These are phyloP conservation scores for Penicillium concentricum DNA, from an alignment of 2,329 filamentous ascomycete species.

Conservation along the genomic window DNA sequence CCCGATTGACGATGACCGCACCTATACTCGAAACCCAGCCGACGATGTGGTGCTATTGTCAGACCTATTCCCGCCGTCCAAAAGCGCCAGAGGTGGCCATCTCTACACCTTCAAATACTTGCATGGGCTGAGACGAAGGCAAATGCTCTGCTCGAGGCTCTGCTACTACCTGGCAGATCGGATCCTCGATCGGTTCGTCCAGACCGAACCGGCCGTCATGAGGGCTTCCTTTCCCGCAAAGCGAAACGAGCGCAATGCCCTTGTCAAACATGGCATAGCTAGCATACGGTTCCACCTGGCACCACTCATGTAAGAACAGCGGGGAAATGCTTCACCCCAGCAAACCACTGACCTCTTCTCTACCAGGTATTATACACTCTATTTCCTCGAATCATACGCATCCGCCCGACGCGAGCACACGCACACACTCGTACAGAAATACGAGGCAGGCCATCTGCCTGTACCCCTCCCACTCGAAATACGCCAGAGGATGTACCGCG, in stretches of 20 bases:
- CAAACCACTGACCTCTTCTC: background rate
- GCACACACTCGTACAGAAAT: conserved; percentile 38
- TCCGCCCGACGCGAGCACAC: conserved; percentile 39
- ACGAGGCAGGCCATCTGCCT: conserved; percentile 38
- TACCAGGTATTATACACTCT: conserved; percentile 41
- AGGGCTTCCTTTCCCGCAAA: conserved; percentile 35
- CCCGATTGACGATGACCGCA: conserved; percentile 35
- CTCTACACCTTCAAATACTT: conserved; percentile 45
- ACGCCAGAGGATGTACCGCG: conserved; percentile 38
- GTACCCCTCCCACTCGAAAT: conserved; percentile 37
- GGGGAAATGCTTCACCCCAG: background rate
- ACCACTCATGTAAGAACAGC: conserved; percentile 39
- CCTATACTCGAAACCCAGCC: conserved; percentile 42
- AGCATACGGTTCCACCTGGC: conserved; percentile 41
- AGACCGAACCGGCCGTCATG: conserved; percentile 31
- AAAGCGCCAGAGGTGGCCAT: conserved; percentile 36
- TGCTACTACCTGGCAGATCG: conserved; percentile 44
- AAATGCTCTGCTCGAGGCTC: conserved; percentile 40
- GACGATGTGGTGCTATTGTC: conserved; percentile 46
- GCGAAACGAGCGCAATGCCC: conserved; percentile 31
- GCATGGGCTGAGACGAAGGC: conserved; percentile 36
- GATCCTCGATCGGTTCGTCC: conserved; percentile 40
- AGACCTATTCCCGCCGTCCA: conserved; percentile 43
- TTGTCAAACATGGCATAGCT: conserved; percentile 34
- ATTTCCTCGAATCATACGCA: conserved; percentile 43